Evolutionary conservation across 2,329 filamentous ascomycete species (phyloP), one percentile per base, ranked within the genome.

Genomic region (Ophiostoma triangulosporum): DNA sequence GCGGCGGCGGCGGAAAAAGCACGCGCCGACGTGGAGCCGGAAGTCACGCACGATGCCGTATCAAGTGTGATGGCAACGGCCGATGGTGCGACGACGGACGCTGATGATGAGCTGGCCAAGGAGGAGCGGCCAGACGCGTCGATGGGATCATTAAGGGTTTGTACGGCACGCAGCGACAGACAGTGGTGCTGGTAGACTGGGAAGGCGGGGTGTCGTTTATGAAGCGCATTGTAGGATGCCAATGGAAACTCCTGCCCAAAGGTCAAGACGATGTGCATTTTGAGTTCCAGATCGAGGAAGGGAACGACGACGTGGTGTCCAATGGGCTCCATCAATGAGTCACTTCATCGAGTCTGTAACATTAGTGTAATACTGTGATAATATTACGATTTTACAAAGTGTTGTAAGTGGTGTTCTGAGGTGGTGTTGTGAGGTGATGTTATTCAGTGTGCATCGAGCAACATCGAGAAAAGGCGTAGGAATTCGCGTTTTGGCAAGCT

Each of bases 81-180:
- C 17, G 7, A n/a, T 12, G 32, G 40, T 8, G 12, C 40, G 2
- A 14, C 20, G 20, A 43, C 53, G 63, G 59, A 65, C 3, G 61
- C 60, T 4, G 67, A 67, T 4, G 68, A 69, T 43, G 64, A 66
- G 43, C 62, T 60, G 52, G 60, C 68, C 32, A 60, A 63, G 4
- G 64, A 69, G 40, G 64, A 69, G 48, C 65, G 66, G 26, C 70
- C 63, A 58, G 53, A 70, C 35, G 36, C 51, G 53, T 57, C 61
- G 22, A 59, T 60, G 43, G 70, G 70, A 1, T 80, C 58, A 74
- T 76, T 62, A 76, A 72, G 5, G 80, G 80, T 1, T 67, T 80
- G 58, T 84, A 84, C 60, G 80, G 80, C 4, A 84, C 80, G 5
- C 80, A 84, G 65, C 68, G 80, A 35, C 80, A 84, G 67, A 83